Base-by-base conservation (phyloP, 768 basidiomycete species). In the Lentinula boryana region DNA sequence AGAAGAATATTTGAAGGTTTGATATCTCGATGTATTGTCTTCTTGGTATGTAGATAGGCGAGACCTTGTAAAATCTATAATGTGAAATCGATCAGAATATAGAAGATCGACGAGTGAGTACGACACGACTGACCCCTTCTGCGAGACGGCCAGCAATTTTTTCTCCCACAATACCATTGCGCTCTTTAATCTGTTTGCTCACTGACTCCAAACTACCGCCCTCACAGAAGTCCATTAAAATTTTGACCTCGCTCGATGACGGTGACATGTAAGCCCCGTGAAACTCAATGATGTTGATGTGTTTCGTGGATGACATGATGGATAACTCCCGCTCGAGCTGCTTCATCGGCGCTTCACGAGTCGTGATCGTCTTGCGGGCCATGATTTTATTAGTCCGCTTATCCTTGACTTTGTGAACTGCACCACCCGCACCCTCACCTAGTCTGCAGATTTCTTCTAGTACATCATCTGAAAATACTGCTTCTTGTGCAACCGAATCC, bases 401-500 rank as follows among this genome's bases (percentile, higher is more conserved):
- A 72, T 97, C 93, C 71, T 79, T 84, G 51, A 98, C 95, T 74
- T 93, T 95, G 72, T 96, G 88, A 10, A 99, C 97, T 7, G 94
- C 95, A 50, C 97, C 97, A 50, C 95, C 95, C 59, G 95, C 93
- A 44, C 97, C 97, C 69, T 98, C 95, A 18, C 97, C 97, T 2
- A 99, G 78, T 58, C 92, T 84, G 13, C 76, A 72, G 8, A 94
- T 64, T 65, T 91, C 89, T 65, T 94, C 89, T 60, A 98, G 79
- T 60, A 85, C 69, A 59, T 84, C 83, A 70, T 93, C 91, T 7
- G 84, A 68, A 27, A 65, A 60, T n/a, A 70, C 54, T 10, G 65
- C 33, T 31, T 63, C 60, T 15, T 64, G 55, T 38, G 23, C 44
- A 2, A 33, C 18, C 27, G 48, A 38, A 13, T 46, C 66, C 61